These are phyloP conservation scores for Simmondsia chinensis DNA, from an alignment of 148 eudicot species.

Conservation along the genomic window DNA sequence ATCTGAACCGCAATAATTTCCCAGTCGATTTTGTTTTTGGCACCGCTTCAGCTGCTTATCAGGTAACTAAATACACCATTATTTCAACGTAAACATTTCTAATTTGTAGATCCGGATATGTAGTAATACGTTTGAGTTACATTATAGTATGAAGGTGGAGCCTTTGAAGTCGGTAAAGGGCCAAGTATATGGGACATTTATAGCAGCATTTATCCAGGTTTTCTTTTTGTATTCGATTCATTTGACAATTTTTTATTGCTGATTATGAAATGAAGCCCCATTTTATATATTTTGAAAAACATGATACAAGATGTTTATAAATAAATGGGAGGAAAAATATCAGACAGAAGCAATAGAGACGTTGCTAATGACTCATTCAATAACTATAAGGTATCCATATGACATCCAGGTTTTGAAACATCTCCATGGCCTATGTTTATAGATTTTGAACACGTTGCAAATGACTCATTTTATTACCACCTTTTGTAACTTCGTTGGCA, in stretches of 20 bases:
- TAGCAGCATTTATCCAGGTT: constrained; percentile 22
- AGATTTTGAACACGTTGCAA: background rate
- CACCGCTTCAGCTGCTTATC: constrained; percentile 19
- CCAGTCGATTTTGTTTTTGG: constrained; percentile 19
- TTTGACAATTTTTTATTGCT: background rate
- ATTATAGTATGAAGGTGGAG: constrained; percentile 21
- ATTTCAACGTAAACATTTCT: background rate
- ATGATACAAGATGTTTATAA: background rate
- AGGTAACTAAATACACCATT: constrained; percentile 7
- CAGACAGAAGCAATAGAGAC: constrained; percentile 22
- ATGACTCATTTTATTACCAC: background rate
- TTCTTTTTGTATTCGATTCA: background rate
- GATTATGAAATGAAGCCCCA: too few species aligned
- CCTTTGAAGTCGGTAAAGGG: constrained; percentile 22
- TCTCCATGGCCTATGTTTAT: too few species aligned
- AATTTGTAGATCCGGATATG: background rate
- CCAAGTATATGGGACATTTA: constrained; percentile 28
- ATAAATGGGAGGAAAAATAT: constrained; percentile 13
- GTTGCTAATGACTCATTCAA: constrained; percentile 20
- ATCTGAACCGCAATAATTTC: constrained; percentile 8
- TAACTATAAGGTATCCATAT: constrained; percentile 12
- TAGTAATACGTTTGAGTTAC: background rate
- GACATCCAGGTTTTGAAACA: too few species aligned
- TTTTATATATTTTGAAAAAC: background rate
- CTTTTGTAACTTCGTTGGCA: background rate